Base-by-base conservation (phyloP, 176 grass and related monocot genomes). In the Musa troglodytarum region DNA sequence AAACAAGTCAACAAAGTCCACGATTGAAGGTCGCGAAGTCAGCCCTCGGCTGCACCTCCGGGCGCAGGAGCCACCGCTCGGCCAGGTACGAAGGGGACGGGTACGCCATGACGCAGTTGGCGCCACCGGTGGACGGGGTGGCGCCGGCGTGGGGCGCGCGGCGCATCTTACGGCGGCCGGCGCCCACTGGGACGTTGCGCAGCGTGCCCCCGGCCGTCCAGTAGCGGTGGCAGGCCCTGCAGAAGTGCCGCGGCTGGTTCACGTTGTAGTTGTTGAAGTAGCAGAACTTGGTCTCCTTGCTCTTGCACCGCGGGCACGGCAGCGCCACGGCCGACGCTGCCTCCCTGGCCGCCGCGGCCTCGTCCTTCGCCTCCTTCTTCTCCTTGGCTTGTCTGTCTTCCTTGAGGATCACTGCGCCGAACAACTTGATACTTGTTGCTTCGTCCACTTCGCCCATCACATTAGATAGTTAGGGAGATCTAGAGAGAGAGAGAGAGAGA, bases 261-360 rank as follows among this genome's bases (percentile, higher is more conserved):
- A 88, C 77, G 74, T 88, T 92, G 86, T 92, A 86, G 65, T 92
- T 92, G 51, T 92, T 92, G 74, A 88, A 92, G 74, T 92, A 92
- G 59, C 89, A 92, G 59, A 92, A 92, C 22, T 88, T 92, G 26
- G 89, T 92, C 55, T 92, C 85, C 80, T 83, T 85, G 80, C 89
- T 92, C 49, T 83, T 86, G 83, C 89, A 92, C 22, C 89, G 82
- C 62, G 89, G 89, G 76, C 89, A 92, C 17, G 80, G 80, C 28
- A 92, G 74, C 23, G 63, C 22, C 1, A 19, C 57, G 7, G 57
- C 57, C 15, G 57, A 15, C 63, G 63, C 63, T 0, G 63, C 63
- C 23, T 9, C 63, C 63, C 22, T 26, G 11, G 63, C 63, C 63
- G 63, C 23, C 24, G 21, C 63, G 10, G 6, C 9, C 0, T 63